Evolutionary conservation across 202 grass and related monocot species (phyloP), one percentile per base, ranked within the genome.

Genomic region (Saccharum hybrid): DNA sequence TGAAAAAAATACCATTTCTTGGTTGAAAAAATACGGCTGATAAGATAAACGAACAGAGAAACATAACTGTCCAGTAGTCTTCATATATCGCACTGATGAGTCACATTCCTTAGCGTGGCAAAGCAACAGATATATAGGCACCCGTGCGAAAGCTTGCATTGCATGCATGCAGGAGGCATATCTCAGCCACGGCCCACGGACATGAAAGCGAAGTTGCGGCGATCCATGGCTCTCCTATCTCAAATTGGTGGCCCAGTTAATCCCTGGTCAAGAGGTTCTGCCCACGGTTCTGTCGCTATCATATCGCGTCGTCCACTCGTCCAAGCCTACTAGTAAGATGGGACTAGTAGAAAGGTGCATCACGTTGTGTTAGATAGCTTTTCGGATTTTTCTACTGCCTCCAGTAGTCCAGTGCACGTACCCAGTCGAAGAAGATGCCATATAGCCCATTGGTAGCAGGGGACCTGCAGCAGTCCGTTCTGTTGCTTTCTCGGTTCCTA

Each of bases 161-260:
- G 70, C 45, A 31, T 34, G 43, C 41, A 23, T 9, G 18, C 26
- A 26, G 26, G 37, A 28, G 11, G 10, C 21, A 42, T 61, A 33
- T 10, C 4, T 11, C 43, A 46, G 11, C 11, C 43, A 14, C 43
- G 11, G 43, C 43, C 42, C 12, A 26, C 33, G 34, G 12, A 6
- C 68, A 7, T 28, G 68, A 46, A 71, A 71, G 40, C 68, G 68
- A 71, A 22, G 40, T 71, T 71, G 68, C 39, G 68, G 68, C 68
- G 68, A 43, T 23, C 10, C 10, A 42, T 42, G 40, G 8, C 42
- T 45, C 42, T 45, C 42, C 10, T 46, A 46, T 46, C 43, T 46
- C 51, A 16, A 59, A 19, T 54, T 8, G 63, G 30, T 12, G 46
- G 28, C 14, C 33, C 8, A 38, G 64, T n/a, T 12, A 26, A 26